Conservation (phyloP, 306 rosid genomes). For the Parietaria judaica region DNA sequence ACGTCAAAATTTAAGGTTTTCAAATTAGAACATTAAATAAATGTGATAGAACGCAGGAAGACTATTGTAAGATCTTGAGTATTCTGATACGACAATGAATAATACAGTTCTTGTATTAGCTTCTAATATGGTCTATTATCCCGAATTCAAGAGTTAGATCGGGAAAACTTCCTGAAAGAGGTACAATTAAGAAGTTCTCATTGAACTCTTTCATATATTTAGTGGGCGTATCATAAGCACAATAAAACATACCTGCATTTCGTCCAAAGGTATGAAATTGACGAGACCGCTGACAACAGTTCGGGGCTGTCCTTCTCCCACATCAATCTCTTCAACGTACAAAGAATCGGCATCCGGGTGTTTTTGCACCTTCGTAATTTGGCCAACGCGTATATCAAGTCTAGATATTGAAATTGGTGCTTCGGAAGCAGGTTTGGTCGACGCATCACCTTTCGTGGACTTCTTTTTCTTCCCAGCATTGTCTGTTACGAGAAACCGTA, state of each 20-base stretch:
- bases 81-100: no score
- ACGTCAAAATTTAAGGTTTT: neutral
- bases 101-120: neutral
- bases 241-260: constrained; percentile 70
- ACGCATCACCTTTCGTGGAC: constrained; percentile 34
- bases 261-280: constrained; percentile 73
- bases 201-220: no score
- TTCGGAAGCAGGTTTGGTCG: constrained; percentile 40
- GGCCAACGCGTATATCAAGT: constrained; percentile 88
- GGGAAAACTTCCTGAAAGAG: no score
- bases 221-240: no score
- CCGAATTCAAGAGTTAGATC: neutral
- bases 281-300: constrained; percentile 96
- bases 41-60: neutral
- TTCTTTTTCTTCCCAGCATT: constrained; percentile 53
- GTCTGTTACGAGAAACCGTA: constrained; percentile 34
- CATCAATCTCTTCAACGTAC: constrained; percentile 89
- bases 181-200: no score
- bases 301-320: constrained; percentile 70
- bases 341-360: constrained; percentile 95
- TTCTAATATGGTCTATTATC: neutral
- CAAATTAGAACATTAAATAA: neutral
- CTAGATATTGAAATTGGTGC: constrained; percentile 66
- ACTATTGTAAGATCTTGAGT: neutral
- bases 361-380: constrained; percentile 60